Evolutionary conservation across 441 rosid species (phyloP), one percentile per base, ranked within the genome.

Genomic region (Biscutella laevigata): DNA sequence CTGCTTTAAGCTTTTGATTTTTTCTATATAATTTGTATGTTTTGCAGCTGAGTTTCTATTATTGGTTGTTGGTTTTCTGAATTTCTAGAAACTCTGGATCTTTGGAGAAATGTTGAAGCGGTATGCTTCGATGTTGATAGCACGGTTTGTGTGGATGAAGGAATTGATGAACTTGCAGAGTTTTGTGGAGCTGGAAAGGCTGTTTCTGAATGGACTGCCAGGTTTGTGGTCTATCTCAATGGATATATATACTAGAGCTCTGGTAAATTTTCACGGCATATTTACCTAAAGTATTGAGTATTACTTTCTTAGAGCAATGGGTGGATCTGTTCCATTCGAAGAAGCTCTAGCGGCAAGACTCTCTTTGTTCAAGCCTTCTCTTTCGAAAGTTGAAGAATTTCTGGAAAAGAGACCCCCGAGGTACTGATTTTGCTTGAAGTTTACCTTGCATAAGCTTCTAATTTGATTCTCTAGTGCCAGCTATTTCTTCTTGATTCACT

Each of bases 71-170:
- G 46, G 17, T 66, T 54, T 50, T 11, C 53, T 57, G 35, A 22
- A 51, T 52, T 49, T 12, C 27, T 72, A 92, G 96, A 80, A 71
- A 68, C 79, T 67, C 83, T 86, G 53, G 78, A 78, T 62, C 72
- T 80, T 26, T 92, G 98, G 98, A 65, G 76, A 78, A 72, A 46
- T 57, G 85, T 78, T 27, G 76, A 82, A 70, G 95, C 88, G 0
- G 97, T 92, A 47, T 92, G 96, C 76, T 92, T 92, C 41, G 98
- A 92, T 74, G 98, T 92, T 61, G 98, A 92, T 77, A 88, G 98
- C 76, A 92, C 98, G 4, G 98, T 88, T 22, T 92, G 98, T 55
- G 53, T 71, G 48, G 96, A 92, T 68, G 98, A 92, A 77, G 98
- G 98, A 33, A 92, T 92, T 30, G 97, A 92, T 67, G 97, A 92